These are phyloP conservation scores for Arxiozyma slooffiae DNA, from an alignment of 1,139 yeast genomes.

Conservation along the genomic window DNA sequence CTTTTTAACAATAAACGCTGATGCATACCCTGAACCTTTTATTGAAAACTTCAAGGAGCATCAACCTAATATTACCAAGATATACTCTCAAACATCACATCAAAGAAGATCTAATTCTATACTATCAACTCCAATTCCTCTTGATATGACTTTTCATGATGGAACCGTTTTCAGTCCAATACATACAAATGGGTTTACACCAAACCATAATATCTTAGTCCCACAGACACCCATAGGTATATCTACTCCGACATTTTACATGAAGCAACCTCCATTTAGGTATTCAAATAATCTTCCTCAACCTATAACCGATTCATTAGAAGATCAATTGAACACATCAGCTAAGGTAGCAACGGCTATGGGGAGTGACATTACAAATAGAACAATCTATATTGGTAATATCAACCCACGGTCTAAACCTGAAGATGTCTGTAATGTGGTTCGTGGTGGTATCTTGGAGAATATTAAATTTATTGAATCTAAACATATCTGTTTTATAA, in stretches of 20 bases:
- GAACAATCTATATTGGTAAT: constrained; percentile 71
- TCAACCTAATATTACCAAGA: constrained; percentile 10
- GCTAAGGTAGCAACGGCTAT: constrained; percentile 65
- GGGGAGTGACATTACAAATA: constrained; percentile 68
- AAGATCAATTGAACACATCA: constrained; percentile 61
- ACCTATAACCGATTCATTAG: constrained; percentile 35
- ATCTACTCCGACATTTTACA: constrained; percentile 3
- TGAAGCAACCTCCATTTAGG: constrained; percentile 11
- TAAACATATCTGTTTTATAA: constrained; percentile 72
- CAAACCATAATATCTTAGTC: not conserved
- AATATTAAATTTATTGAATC: constrained; percentile 62
- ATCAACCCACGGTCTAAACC: constrained; percentile 68
- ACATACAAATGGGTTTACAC: not conserved
- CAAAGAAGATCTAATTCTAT: constrained; percentile 10
- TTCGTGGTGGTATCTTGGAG: constrained; percentile 72
- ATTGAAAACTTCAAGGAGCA: constrained; percentile 15
- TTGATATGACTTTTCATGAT: constrained; percentile 2
- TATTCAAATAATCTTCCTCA: constrained; percentile 5
- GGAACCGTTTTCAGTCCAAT: not conserved
- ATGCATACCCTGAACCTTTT: constrained; percentile 14
- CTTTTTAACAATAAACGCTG: constrained; percentile 9
- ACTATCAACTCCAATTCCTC: constrained; percentile 7
- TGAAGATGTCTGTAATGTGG: constrained; percentile 76
- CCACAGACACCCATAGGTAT: constrained; percentile 6
- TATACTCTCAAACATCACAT: constrained; percentile 10